Conservation (phyloP, 306 rosid species). For the Ormosia semicastrata region DNA sequence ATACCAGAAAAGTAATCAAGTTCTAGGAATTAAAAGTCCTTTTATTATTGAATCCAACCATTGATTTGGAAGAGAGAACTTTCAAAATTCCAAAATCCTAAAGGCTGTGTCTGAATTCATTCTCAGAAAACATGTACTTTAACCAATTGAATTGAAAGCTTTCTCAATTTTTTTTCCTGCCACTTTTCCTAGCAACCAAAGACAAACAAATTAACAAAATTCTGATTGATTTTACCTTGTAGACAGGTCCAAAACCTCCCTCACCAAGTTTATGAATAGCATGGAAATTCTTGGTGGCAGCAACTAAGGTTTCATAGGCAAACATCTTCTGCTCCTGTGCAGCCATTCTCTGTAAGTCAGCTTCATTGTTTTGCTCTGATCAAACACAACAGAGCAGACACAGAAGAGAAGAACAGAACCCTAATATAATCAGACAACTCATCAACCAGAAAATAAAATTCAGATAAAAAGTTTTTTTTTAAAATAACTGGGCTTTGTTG, state of each 20-base stretch:
- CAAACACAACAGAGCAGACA: slow-evolving; percentile 28
- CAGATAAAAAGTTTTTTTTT: background rate
- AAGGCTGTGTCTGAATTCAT: background rate
- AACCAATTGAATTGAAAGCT: background rate
- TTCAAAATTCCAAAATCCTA: background rate
- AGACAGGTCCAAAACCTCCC: slow-evolving; percentile 98
- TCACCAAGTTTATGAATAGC: slow-evolving; percentile 68
- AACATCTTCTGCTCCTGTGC: slow-evolving; percentile 80
- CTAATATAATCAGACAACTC: background rate
- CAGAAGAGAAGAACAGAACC: slow-evolving; percentile 5
- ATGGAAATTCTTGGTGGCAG: slow-evolving; percentile 75
- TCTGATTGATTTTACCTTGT: slow-evolving; percentile 48
- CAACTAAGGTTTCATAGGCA: slow-evolving; percentile 53
- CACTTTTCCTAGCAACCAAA: slow-evolving; percentile 12
- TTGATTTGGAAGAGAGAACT: background rate
- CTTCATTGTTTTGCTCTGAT: slow-evolving; percentile 54
- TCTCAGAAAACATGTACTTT: background rate
- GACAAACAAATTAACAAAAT: background rate
- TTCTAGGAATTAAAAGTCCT: background rate
- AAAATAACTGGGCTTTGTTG: slow-evolving; percentile 26
- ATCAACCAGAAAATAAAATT: background rate
- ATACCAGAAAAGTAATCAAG: background rate
- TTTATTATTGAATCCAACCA: background rate
- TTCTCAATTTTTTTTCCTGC: background rate
- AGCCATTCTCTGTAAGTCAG: slow-evolving; percentile 74